phyloP scores from a whole-genome alignment of 305 asterid species.

The Fraxinus baroniana region DNA sequence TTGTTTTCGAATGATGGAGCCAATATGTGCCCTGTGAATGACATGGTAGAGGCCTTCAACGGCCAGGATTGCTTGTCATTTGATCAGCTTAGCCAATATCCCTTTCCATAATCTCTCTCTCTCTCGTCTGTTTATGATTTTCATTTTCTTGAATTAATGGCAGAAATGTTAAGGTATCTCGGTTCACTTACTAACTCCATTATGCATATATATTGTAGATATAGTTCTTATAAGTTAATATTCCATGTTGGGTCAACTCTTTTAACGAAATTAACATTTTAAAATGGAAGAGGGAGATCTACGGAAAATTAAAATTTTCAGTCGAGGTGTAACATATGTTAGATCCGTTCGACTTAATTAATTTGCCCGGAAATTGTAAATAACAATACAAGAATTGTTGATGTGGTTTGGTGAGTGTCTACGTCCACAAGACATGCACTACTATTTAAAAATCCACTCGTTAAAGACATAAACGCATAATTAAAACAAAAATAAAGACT shows the following conservation, averaged over 20 bases:
- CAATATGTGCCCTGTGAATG: slow-evolving; percentile 26
- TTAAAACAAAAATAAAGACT: too few relatives aligned
- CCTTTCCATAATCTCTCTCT: slow-evolving; percentile 32
- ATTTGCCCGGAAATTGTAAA: background rate
- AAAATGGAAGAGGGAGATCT: too few relatives aligned
- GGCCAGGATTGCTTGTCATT: slow-evolving; percentile 26
- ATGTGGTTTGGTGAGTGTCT: too few relatives aligned
- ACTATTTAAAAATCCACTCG: background rate
- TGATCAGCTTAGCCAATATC: slow-evolving; percentile 46
- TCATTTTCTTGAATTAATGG: background rate
- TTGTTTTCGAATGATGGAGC: slow-evolving; percentile 27
- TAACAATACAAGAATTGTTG: background rate
- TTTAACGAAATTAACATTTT: too few relatives aligned
- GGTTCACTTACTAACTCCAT: background rate
- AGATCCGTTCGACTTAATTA: background rate
- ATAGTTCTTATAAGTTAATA: too few relatives aligned
- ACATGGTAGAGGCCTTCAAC: slow-evolving; percentile 34
- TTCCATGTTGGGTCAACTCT: too few relatives aligned
- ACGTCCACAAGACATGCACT: background rate
- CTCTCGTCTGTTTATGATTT: background rate
- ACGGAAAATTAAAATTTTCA: background rate
- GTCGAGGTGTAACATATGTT: background rate
- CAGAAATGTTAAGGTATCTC: background rate
- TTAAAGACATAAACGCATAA: too few relatives aligned
- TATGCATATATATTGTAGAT: background rate